Evolutionary conservation across 192 early-diverging fungal species (phyloP).

Genomic region (Coemansia interrupta): DNA sequence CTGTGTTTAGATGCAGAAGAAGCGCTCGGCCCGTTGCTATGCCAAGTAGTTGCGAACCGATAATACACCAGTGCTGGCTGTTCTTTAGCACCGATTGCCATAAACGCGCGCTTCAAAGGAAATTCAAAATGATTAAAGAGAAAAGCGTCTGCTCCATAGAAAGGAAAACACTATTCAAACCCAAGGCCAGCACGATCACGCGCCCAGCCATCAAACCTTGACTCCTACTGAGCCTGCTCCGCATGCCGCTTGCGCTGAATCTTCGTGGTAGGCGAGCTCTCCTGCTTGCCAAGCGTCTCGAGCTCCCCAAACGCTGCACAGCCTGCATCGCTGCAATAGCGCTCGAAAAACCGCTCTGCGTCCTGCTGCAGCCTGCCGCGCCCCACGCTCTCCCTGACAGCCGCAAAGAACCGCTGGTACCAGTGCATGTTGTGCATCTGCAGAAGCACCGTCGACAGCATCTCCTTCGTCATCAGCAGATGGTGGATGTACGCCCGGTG

Average conservation of each 20-base stretch:
- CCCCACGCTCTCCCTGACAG: slow-evolving; percentile 38
- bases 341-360: slow-evolving; percentile 23
- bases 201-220: too few species aligned
- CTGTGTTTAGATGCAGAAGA: too few species aligned
- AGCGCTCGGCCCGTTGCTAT: too few species aligned
- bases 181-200: too few species aligned
- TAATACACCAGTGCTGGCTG: too few species aligned
- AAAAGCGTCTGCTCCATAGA: too few species aligned
- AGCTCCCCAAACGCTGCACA: slow-evolving; percentile 36
- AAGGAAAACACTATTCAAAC: neutral
- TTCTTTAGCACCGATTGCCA: too few species aligned
- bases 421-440: slow-evolving; percentile 58
- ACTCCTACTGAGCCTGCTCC: slow-evolving; percentile 1
- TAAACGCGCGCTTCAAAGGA: too few species aligned
- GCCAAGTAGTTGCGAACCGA: too few species aligned
- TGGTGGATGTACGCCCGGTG: slow-evolving; percentile 74
- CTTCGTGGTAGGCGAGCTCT: slow-evolving; percentile 46
- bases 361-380: slow-evolving; percentile 26
- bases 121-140: too few species aligned
- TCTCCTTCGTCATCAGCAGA: slow-evolving; percentile 67
- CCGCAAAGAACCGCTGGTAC: slow-evolving; percentile 42
- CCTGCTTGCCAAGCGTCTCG: slow-evolving; percentile 25
- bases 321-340: slow-evolving; percentile 12
- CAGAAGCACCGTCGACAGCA: slow-evolving; percentile 71
- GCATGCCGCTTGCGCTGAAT: slow-evolving; percentile 42